Evolutionary conservation across 345 rosid species (phyloP).

Genomic region (Laguncularia racemosa): DNA sequence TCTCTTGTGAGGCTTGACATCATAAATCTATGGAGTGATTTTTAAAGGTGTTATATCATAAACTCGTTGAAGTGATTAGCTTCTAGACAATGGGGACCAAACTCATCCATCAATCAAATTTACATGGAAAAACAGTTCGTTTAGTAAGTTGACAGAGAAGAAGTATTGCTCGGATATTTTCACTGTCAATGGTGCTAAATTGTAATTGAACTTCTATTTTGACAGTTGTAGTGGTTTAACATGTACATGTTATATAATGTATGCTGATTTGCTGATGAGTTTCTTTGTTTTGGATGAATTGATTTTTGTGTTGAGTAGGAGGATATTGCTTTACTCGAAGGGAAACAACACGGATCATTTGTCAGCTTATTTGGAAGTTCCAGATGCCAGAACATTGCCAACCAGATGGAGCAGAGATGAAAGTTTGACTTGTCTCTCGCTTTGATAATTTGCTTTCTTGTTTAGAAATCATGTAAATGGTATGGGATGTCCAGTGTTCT

Average conservation of each 20-base stretch:
- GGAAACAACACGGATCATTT: background rate
- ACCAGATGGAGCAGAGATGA: background rate
- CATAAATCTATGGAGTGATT: no score
- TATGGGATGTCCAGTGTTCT: no score
- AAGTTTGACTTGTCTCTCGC: no score
- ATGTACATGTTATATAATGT: no score
- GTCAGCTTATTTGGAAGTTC: slow-evolving; percentile 1
- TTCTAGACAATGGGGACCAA: slow-evolving; percentile 1
- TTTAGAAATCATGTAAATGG: no score
- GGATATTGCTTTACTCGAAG: slow-evolving; percentile 3
- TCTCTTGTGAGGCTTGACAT: no score
- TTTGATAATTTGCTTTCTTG: no score
- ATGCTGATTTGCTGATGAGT: background rate
- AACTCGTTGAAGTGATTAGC: no score
- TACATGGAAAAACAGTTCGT: slow-evolving; percentile 21
- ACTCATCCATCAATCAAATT: slow-evolving; percentile 11
- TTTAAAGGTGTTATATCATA: no score
- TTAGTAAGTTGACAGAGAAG: slow-evolving; percentile 10
- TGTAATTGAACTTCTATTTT: slow-evolving; percentile 5
- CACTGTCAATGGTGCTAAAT: slow-evolving; percentile 8
- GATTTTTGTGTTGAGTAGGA: slow-evolving; percentile 2
- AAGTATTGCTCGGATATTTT: slow-evolving; percentile 18
- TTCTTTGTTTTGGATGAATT: background rate
- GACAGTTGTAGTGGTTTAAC: background rate
- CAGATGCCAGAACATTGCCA: background rate